These are phyloP conservation scores for Novymonas esmeraldas DNA, from an alignment of 208 protist species.

Conservation along the genomic window DNA sequence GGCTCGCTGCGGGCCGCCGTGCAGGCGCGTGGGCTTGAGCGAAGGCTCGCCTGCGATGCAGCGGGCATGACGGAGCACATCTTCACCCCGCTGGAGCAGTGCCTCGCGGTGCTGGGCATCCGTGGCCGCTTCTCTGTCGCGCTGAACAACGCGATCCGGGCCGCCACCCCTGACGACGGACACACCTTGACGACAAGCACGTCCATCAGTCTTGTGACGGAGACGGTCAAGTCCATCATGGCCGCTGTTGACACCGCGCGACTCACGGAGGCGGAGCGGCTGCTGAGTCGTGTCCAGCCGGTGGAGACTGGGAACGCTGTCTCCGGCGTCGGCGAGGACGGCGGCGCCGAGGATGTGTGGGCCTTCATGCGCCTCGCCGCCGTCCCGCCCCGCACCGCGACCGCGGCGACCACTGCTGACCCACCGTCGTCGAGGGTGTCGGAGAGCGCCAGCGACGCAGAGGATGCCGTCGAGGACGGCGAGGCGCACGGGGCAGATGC, in stretches of 20 bases:
- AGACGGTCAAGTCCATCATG: constrained; percentile 39
- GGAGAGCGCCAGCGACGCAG: background rate
- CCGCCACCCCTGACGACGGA: constrained; percentile 40
- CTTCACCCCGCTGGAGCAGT: constrained; percentile 69
- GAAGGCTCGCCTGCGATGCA: constrained; percentile 24
- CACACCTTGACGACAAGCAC: constrained; percentile 48
- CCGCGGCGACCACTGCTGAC: background rate
- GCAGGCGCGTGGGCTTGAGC: constrained; percentile 24
- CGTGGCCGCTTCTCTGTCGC: constrained; percentile 72
- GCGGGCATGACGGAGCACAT: background rate
- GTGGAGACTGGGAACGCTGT: too few relatives aligned
- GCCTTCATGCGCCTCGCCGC: constrained; percentile 46
- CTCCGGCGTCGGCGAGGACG: background rate
- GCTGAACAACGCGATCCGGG: constrained; percentile 37
- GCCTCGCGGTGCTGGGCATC: constrained; percentile 68
- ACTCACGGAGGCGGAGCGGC: constrained; percentile 55
- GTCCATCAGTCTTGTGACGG: constrained; percentile 45
- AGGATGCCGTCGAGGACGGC: background rate
- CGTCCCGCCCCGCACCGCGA: constrained; percentile 5
- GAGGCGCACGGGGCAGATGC: too few relatives aligned
- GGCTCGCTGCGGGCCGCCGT: constrained; percentile 43
- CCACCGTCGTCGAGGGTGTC: too few relatives aligned
- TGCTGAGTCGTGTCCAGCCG: constrained; percentile 10
- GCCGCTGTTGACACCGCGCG: constrained; percentile 31
- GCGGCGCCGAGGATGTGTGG: constrained; percentile 4